These are phyloP conservation scores for Termitomyces sp. DNA, from an alignment of 768 basidiomycete species.

Conservation along the genomic window DNA sequence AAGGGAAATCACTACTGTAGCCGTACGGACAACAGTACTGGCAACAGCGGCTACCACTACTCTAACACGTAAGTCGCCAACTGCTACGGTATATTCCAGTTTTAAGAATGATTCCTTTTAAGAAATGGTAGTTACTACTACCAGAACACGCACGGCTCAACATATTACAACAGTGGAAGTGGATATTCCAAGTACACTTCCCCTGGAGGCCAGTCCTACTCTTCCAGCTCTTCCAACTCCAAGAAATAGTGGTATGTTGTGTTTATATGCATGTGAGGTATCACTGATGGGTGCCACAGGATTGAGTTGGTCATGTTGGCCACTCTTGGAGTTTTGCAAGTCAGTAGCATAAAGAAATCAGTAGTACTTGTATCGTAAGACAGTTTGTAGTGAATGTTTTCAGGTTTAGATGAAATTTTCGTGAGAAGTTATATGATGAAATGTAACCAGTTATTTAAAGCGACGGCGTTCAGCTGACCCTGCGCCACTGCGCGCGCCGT, in stretches of 20 bases:
- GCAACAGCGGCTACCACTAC: constrained; percentile 54
- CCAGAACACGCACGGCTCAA: constrained; percentile 55
- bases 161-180: constrained; percentile 50
- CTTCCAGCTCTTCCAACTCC: constrained; percentile 7
- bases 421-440: background rate
- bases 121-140: constrained; percentile 64
- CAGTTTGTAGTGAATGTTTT: no score
- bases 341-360: background rate
- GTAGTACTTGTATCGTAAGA: no score
- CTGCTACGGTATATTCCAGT: background rate
- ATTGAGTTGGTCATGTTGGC: background rate
- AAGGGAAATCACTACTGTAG: constrained; percentile 63
- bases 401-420: no score
- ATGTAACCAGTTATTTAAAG: background rate
- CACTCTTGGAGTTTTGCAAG: no score
- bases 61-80: constrained; percentile 46
- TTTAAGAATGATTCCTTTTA: background rate
- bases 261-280: background rate
- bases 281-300: background rate
- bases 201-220: constrained; percentile 29
- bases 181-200: constrained; percentile 51
- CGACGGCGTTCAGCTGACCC: background rate
- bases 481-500: background rate
- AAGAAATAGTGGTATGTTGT: background rate
- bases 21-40: constrained; percentile 39